Evolutionary conservation across 805 yeast genomes (phyloP).

Genomic region (Alloascoidea africana): DNA sequence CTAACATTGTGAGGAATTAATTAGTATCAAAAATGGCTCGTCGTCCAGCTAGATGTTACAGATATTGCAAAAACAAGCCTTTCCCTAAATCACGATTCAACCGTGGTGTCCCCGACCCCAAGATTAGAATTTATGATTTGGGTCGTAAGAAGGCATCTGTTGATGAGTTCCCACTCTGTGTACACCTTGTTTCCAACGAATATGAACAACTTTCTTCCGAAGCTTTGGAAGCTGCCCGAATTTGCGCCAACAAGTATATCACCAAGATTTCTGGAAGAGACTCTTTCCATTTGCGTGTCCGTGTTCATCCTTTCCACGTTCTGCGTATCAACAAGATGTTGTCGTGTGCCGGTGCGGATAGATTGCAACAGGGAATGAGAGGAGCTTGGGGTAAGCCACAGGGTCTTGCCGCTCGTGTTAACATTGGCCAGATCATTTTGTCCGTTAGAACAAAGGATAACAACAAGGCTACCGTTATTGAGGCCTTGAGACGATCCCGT

Average conservation of each 20-base stretch:
- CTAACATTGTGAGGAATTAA: too few species aligned
- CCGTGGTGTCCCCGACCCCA: conserved; percentile 99
- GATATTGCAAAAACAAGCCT: conserved; percentile 99
- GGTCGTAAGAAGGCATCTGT: conserved; percentile 99
- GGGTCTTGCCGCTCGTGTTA: conserved; percentile 98
- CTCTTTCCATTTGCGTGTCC: conserved; percentile 98
- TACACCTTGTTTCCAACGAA: conserved; percentile 98
- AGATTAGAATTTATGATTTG: conserved; percentile 97
- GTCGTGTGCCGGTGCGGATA: conserved; percentile 99
- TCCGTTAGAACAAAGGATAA: conserved; percentile 97
- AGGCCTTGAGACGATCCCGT: conserved; percentile 99
- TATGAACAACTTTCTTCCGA: conserved; percentile 98
- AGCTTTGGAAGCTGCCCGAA: conserved; percentile 99
- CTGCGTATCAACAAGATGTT: conserved; percentile 99
- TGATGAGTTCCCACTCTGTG: conserved; percentile 99
- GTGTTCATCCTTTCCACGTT: conserved; percentile 99
- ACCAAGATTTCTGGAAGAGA: conserved; percentile 98
- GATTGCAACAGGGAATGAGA: conserved; percentile 99
- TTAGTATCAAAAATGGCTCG: conserved; percentile 76
- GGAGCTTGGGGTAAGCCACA: conserved; percentile 99
- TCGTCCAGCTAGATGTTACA: conserved; percentile 99
- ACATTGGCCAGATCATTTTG: conserved; percentile 95
- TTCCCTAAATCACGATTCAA: conserved; percentile 99
- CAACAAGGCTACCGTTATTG: conserved; percentile 94
- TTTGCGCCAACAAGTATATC: conserved; percentile 98